Conservation (phyloP, 1,284 basidiomycete genomes). For the Erythrobasidium hasegawianum region DNA sequence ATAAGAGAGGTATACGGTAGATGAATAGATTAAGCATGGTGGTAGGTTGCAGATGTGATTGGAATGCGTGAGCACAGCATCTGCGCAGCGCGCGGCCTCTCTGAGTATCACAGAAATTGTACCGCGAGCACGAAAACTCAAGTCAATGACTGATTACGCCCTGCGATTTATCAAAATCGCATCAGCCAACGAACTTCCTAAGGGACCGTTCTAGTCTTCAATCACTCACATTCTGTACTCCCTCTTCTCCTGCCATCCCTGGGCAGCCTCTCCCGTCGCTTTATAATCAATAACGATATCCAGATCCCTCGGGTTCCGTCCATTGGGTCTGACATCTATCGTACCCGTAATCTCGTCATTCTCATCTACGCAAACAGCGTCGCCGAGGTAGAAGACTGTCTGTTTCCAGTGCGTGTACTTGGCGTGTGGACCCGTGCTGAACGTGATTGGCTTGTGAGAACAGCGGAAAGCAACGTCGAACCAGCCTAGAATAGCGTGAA, state of each 20-base stretch:
- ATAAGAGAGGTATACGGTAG: too few species aligned
- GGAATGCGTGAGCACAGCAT: too few species aligned
- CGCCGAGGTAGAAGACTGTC: slow-evolving; percentile 90
- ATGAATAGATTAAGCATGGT: too few species aligned
- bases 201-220: too few species aligned
- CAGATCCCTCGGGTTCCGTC: slow-evolving; percentile 84
- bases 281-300: slow-evolving; percentile 80
- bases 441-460: slow-evolving; percentile 92
- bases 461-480: slow-evolving; percentile 96
- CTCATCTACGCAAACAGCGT: slow-evolving; percentile 58
- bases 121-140: too few species aligned
- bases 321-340: slow-evolving; percentile 77
- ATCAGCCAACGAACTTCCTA: too few species aligned
- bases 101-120: too few species aligned
- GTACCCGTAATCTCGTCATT: slow-evolving; percentile 69
- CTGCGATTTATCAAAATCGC: too few species aligned
- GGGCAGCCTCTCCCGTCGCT: slow-evolving; percentile 35
- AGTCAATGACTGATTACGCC: too few species aligned
- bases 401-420: slow-evolving; percentile 83
- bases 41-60: too few species aligned
- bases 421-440: slow-evolving; percentile 91
- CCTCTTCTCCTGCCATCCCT: slow-evolving; percentile 21
- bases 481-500: slow-evolving; percentile 99
- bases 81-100: too few species aligned
- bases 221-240: slow-evolving; percentile 35